These are phyloP conservation scores for Luffa acutangula DNA, from an alignment of 306 rosid species.

Conservation along the genomic window DNA sequence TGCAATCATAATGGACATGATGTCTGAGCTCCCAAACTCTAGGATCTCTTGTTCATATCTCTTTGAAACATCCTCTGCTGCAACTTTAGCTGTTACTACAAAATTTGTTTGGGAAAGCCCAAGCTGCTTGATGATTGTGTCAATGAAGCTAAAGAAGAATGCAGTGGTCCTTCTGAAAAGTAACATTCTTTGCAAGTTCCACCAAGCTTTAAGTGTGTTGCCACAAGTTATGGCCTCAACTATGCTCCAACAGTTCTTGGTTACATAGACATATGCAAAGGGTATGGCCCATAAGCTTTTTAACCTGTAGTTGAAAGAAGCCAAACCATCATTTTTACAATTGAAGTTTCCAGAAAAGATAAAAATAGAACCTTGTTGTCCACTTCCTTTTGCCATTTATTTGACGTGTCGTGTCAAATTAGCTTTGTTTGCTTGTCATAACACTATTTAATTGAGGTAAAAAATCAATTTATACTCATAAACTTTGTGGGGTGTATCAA, in stretches of 20 bases:
- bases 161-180: conserved; percentile 42
- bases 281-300: conserved; percentile 53
- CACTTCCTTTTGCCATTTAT: neutral
- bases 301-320: conserved; percentile 13
- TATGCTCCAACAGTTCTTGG: conserved; percentile 25
- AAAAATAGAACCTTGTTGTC: neutral
- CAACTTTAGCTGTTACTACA: conserved; percentile 34
- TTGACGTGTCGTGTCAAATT: neutral
- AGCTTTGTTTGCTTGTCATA: neutral
- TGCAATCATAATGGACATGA: conserved; percentile 28
- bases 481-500: too few relatives aligned
- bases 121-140: conserved; percentile 24
- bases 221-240: conserved; percentile 34
- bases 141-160: conserved; percentile 37
- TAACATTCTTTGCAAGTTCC: conserved; percentile 48
- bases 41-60: conserved; percentile 41
- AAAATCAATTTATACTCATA: too few relatives aligned
- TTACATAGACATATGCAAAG: conserved; percentile 47
- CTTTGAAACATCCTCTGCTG: conserved; percentile 29
- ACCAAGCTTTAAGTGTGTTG: conserved; percentile 42
- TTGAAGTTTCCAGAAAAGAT: neutral
- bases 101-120: conserved; percentile 43
- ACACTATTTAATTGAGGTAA: neutral
- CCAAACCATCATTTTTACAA: neutral
- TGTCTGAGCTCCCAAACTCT: conserved; percentile 50